A percentile compares a stretch with the other conserved stretches of the same genome.
These are phyloP conservation scores for Zymoseptoria crescenta DNA, from an alignment of 2,329 filamentous ascomycete species.

Conservation along the genomic window DNA sequence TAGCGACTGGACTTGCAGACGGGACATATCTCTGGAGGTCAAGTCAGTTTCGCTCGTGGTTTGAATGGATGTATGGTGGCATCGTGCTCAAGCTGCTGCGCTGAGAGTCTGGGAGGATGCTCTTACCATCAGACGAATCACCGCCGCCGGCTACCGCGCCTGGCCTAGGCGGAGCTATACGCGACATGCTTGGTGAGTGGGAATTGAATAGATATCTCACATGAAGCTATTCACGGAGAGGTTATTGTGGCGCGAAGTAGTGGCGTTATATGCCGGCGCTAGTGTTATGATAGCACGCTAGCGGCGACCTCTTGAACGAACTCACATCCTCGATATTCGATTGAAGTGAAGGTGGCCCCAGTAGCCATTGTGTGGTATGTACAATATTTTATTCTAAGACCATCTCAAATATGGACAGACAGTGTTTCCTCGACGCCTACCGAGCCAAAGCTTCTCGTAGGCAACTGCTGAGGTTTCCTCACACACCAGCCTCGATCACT, in stretches of 20 bases:
- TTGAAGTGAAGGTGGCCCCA: neutral
- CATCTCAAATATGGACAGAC: neutral
- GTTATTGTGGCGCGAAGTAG: neutral
- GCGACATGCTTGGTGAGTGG: neutral
- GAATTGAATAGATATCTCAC: neutral
- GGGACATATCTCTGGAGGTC: slow-evolving; percentile 66
- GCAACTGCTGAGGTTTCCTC: neutral
- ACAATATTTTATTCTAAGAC: neutral
- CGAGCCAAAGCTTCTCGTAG: neutral
- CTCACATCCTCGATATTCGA: neutral
- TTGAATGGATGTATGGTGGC: neutral
- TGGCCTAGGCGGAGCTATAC: neutral
- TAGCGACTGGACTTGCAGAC: slow-evolving; percentile 97
- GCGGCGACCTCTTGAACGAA: neutral
- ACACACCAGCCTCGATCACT: neutral
- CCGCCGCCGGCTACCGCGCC: neutral
- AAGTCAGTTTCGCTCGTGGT: neutral
- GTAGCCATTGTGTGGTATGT: neutral
- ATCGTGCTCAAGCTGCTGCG: neutral
- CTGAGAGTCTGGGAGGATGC: neutral
- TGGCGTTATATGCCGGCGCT: neutral
- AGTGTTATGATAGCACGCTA: neutral
- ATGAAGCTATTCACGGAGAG: neutral
- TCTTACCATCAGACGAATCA: neutral
- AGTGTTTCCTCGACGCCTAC: neutral